A percentile compares a stretch with the other conserved stretches of the same genome.
Evolutionary conservation across 2,329 filamentous ascomycete genomes (phyloP).

Genomic region (Ophioceras dolichostomum): DNA sequence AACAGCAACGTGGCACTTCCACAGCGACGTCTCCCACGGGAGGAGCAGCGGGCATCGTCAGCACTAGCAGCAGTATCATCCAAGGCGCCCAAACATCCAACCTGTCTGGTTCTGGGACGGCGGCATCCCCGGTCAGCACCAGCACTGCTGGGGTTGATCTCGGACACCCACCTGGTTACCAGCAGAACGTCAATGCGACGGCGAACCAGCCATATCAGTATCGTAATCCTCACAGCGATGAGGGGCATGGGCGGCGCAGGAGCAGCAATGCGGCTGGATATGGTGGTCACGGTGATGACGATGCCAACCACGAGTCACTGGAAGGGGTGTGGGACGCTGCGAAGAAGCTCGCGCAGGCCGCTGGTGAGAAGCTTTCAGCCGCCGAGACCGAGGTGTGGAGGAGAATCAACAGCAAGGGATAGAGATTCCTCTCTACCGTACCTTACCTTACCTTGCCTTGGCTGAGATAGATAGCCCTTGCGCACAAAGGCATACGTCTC

Average conservation of each 20-base stretch:
- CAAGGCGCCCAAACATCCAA: too few species aligned
- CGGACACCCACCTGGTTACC: constrained; percentile 41
- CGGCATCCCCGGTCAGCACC: too few species aligned
- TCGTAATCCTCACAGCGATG: constrained; percentile 17
- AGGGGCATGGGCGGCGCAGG: constrained; percentile 8
- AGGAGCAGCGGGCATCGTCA: too few species aligned
- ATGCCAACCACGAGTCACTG: too few species aligned
- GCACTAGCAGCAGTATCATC: too few species aligned
- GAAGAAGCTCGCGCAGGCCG: constrained; percentile 44
- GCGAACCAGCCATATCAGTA: constrained; percentile 10
- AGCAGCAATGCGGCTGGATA: constrained; percentile 9
- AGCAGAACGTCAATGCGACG: constrained; percentile 30
- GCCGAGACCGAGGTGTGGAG: constrained; percentile 52
- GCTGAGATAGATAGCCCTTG: too few species aligned
- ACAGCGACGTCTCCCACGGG: constrained; percentile 26
- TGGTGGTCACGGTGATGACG: constrained; percentile 22
- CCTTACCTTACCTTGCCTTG: too few species aligned
- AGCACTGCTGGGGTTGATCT: too few species aligned
- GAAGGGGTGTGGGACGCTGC: constrained; percentile 41
- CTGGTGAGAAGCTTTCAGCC: constrained; percentile 43
- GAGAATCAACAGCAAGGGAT: constrained; percentile 43
- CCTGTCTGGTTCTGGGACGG: too few species aligned
- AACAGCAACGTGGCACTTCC: constrained; percentile 30
- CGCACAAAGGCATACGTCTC: too few species aligned
- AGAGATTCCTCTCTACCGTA: too few species aligned